Percentiles rank a stretch among this genome's conserved stretches.
Evolutionary conservation across 1,284 basidiomycete species (phyloP).

Genomic region (Ustilago vetiveriae): DNA sequence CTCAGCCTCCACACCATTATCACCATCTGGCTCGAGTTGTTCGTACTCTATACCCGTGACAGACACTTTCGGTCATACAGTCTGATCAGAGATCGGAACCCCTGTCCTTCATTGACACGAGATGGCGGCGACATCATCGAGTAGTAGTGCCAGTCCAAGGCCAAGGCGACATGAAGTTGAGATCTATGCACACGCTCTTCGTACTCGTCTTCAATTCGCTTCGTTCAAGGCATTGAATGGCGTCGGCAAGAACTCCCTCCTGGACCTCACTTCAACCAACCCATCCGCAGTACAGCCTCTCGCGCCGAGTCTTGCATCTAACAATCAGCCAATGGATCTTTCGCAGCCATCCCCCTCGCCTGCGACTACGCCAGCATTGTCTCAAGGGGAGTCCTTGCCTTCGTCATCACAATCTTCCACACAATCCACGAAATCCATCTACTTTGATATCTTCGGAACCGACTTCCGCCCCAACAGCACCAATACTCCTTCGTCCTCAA

Average conservation of each 20-base stretch:
- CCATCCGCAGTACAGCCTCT: slow-evolving; percentile 10
- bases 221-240: slow-evolving; percentile 47
- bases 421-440: slow-evolving; percentile 31
- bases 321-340: slow-evolving; percentile 6
- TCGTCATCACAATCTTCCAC: slow-evolving; percentile 28
- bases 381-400: slow-evolving; percentile 28
- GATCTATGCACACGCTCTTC: slow-evolving; percentile 45
- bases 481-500: slow-evolving; percentile 5
- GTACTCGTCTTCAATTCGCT: slow-evolving; percentile 40
- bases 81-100: too few species aligned
- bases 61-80: too few species aligned
- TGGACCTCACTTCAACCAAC: slow-evolving; percentile 15
- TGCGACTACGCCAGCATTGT: slow-evolving; percentile 28
- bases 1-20: neutral
- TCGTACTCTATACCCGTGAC: neutral
- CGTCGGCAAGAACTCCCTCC: slow-evolving; percentile 24
- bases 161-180: slow-evolving; percentile 35
- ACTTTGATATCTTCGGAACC: slow-evolving; percentile 45
- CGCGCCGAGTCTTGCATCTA: slow-evolving; percentile 19
- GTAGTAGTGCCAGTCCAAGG: slow-evolving; percentile 1
- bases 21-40: too few species aligned
- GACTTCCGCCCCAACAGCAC: slow-evolving; percentile 24
- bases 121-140: slow-evolving; percentile 3
- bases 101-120: slow-evolving; percentile 1
- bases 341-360: neutral